Evolutionary conservation across 2,329 filamentous ascomycete species (phyloP), one percentile per base, ranked within the genome.

Genomic region (Colletotrichum sidae): DNA sequence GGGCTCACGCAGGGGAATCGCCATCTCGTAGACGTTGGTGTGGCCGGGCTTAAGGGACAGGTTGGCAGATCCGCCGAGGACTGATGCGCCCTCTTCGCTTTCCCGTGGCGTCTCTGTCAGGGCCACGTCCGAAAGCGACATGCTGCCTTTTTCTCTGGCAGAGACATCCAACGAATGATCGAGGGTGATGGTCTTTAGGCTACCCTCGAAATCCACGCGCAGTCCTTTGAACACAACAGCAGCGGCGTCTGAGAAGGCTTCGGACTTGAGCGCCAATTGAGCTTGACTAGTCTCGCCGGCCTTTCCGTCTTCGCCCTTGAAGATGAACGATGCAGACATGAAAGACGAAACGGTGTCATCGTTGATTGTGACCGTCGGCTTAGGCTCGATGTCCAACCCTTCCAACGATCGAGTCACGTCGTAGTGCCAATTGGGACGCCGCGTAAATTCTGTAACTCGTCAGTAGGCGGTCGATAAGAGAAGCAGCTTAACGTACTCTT

Each of bases 1-100:
- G 3, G 94, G 88, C 77, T 97, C 94, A 64, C 93, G 88, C 13
- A 97, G 84, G 2, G 90, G 87, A 63, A 93, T 86, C 8, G 84
- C 86, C 70, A 97, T 84, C 70, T 92, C 88, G 67, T 92, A 90
- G 1, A 94, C 86, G 57, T 86, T 88, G 8, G 84, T 91, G 67
- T 92, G 86, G 0, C 88, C 89, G 12, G 93, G 86, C 10, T 78
- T 76, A 47, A 97, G 78, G 0, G 83, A 88, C 59, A 97, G 78
- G 74, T 94, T 83, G 60, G 39, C 61, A 46, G 41, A 66, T 47
- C 55, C 68, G 60, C 44, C 69, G 12, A 68, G 66, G 9, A 82
- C 69, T 8, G 73, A 70, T 3, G 76, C 71, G n/a, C 76, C 51
- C 6, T 74, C 69, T 44, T 60, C 63, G 47, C 35, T 57, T 5